phyloP scores from a whole-genome alignment of 208 protist genomes.

The Leishmania gerbilli region DNA sequence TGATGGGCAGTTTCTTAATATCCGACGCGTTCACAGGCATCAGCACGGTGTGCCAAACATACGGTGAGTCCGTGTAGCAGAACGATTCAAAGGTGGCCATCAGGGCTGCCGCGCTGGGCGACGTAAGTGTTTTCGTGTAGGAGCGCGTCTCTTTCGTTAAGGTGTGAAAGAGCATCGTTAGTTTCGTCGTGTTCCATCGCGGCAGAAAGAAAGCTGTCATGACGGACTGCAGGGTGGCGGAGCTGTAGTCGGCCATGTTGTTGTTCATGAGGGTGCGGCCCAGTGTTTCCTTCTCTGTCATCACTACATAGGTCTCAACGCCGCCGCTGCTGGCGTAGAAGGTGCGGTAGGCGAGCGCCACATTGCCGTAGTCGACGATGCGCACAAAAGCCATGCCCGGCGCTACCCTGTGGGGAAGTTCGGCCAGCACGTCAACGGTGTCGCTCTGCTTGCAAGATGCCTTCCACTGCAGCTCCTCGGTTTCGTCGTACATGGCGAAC shows the following conservation, averaged over 20 bases:
- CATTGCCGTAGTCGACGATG: slow-evolving; percentile 16
- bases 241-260: slow-evolving; percentile 43
- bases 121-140: slow-evolving; percentile 36
- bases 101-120: slow-evolving; percentile 19
- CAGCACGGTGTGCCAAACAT: slow-evolving; percentile 65
- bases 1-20: neutral
- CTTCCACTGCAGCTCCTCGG: slow-evolving; percentile 15
- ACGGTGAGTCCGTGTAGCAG: slow-evolving; percentile 28
- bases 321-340: neutral
- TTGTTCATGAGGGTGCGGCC: slow-evolving; percentile 47
- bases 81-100: slow-evolving; percentile 23
- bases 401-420: slow-evolving; percentile 8
- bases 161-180: slow-evolving; percentile 46
- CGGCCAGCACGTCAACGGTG: neutral
- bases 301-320: slow-evolving; percentile 9
- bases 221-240: slow-evolving; percentile 40
- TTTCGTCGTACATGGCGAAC: slow-evolving; percentile 32
- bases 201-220: slow-evolving; percentile 42
- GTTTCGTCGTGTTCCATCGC: slow-evolving; percentile 26
- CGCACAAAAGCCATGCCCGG: neutral
- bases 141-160: slow-evolving; percentile 27
- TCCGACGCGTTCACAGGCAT: neutral
- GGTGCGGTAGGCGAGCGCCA: slow-evolving; percentile 14
- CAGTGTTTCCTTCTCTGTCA: slow-evolving; percentile 46
- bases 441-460: slow-evolving; percentile 4